These are phyloP conservation scores for Bipolaris oryzae DNA, from an alignment of 2,329 filamentous ascomycete species.

Conservation along the genomic window DNA sequence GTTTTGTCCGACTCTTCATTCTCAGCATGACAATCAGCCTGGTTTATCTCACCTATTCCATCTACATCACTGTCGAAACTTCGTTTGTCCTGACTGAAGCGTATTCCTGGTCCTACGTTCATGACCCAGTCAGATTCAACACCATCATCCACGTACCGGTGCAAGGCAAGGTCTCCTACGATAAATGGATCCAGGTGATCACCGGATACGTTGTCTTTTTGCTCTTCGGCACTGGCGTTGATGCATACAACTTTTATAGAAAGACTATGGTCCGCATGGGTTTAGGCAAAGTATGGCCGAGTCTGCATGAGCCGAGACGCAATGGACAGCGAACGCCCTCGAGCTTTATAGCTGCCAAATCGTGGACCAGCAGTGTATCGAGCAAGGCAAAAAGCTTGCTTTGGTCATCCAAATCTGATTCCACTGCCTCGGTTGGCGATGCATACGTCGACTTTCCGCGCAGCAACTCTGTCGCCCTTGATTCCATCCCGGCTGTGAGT, in stretches of 20 bases:
- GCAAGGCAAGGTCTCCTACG: slow-evolving; percentile 54
- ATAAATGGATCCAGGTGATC: slow-evolving; percentile 64
- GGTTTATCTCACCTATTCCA: slow-evolving; percentile 58
- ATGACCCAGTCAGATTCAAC: slow-evolving; percentile 57
- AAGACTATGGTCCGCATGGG: slow-evolving; percentile 32
- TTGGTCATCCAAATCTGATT: slow-evolving; percentile 22
- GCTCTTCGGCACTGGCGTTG: slow-evolving; percentile 69
- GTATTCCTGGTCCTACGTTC: slow-evolving; percentile 61
- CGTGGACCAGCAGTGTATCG: slow-evolving; percentile 25
- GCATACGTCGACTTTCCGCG: slow-evolving; percentile 5
- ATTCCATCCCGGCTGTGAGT: slow-evolving; percentile 1
- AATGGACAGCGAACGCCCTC: slow-evolving; percentile 22
- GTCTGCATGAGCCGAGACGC: slow-evolving; percentile 28
- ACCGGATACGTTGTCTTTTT: slow-evolving; percentile 63
- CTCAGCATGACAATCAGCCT: slow-evolving; percentile 60
- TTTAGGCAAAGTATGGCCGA: slow-evolving; percentile 40
- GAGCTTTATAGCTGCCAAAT: slow-evolving; percentile 20
- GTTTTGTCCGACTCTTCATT: slow-evolving; percentile 66
- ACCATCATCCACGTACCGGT: slow-evolving; percentile 56
- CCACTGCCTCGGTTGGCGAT: slow-evolving; percentile 15
- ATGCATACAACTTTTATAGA: slow-evolving; percentile 54
- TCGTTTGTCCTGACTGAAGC: slow-evolving; percentile 39
- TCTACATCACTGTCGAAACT: slow-evolving; percentile 54
- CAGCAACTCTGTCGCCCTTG: slow-evolving; percentile 18
- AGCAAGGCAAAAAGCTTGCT: slow-evolving; percentile 37